These are phyloP conservation scores for Boletus sp. DNA, from an alignment of 1,284 basidiomycete species.

Conservation along the genomic window DNA sequence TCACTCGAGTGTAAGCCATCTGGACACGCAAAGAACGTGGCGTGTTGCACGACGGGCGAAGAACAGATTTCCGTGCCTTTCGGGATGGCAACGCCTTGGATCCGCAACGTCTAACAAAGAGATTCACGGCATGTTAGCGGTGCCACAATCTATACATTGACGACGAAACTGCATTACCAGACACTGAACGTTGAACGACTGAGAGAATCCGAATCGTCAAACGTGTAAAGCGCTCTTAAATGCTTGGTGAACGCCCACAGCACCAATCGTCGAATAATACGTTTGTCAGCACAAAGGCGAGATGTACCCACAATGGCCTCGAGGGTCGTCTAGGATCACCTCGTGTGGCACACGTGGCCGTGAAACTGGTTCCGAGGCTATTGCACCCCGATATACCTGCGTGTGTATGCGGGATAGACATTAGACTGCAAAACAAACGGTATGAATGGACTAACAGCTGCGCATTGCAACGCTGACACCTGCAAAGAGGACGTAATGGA, in stretches of 20 bases:
- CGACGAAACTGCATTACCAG: conserved; percentile 8
- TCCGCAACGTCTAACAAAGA: conserved; percentile 19
- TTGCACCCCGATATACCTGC: background rate
- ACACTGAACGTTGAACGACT: background rate
- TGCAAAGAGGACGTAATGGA: conserved; percentile 2
- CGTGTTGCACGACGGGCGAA: background rate
- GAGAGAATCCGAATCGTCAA: background rate
- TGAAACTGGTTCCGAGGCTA: background rate
- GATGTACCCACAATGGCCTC: conserved; percentile 16
- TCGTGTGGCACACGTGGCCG: conserved; percentile 22
- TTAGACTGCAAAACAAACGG: background rate
- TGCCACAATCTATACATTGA: background rate
- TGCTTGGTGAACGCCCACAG: conserved; percentile 16
- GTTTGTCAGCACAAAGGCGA: conserved; percentile 1
- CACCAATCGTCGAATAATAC: conserved; percentile 3
- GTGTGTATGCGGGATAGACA: conserved; percentile 1
- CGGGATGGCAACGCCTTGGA: background rate
- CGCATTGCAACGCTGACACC: background rate
- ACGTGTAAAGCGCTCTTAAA: conserved; percentile 8
- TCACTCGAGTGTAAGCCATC: conserved; percentile 15
- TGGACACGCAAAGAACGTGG: conserved; percentile 1
- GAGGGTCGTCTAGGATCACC: conserved; percentile 13
- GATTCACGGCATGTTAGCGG: conserved; percentile 1
- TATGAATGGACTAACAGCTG: conserved; percentile 13
- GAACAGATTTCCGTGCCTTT: background rate